A percentile compares a stretch with the other conserved stretches of the same genome.
phyloP scores from a whole-genome alignment of 2,329 filamentous ascomycete species.

The Penicillium sp. region DNA sequence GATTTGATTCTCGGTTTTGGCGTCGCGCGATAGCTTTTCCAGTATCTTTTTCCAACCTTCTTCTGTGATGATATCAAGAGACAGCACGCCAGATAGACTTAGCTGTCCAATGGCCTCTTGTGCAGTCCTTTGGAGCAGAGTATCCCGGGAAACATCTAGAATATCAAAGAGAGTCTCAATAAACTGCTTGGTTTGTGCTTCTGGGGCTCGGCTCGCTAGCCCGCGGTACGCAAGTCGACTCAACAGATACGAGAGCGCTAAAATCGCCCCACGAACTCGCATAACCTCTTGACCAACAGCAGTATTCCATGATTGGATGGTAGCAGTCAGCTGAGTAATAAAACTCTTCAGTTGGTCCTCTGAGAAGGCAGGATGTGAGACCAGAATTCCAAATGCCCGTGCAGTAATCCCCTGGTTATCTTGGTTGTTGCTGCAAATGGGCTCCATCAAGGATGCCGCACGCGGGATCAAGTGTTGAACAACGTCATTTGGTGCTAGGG shows the following conservation, averaged over 20 bases:
- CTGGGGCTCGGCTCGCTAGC: constrained; percentile 27
- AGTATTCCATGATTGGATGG: constrained; percentile 52
- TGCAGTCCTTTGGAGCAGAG: constrained; percentile 55
- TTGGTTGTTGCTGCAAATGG: constrained; percentile 69
- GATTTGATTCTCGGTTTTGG: constrained; percentile 76
- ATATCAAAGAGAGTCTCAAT: constrained; percentile 50
- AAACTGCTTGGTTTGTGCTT: constrained; percentile 41
- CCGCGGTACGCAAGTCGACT: constrained; percentile 56
- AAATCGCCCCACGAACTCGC: constrained; percentile 58
- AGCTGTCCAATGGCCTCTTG: constrained; percentile 60
- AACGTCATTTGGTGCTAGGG: constrained; percentile 53
- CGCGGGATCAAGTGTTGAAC: constrained; percentile 51
- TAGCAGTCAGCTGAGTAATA: constrained; percentile 47
- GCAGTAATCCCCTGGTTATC: constrained; percentile 65
- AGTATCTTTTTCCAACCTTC: constrained; percentile 49
- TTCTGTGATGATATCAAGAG: constrained; percentile 28
- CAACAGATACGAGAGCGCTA: constrained; percentile 57
- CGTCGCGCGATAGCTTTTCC: constrained; percentile 62
- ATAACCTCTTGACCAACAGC: constrained; percentile 60
- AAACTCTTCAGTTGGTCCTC: constrained; percentile 41
- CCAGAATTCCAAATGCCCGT: constrained; percentile 71
- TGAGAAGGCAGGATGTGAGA: constrained; percentile 56
- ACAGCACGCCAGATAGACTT: constrained; percentile 56
- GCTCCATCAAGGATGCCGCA: constrained; percentile 53
- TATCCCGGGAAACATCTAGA: constrained; percentile 54